phyloP scores from a whole-genome alignment of 2,329 filamentous ascomycete species.

The Colletotrichum sp. region DNA sequence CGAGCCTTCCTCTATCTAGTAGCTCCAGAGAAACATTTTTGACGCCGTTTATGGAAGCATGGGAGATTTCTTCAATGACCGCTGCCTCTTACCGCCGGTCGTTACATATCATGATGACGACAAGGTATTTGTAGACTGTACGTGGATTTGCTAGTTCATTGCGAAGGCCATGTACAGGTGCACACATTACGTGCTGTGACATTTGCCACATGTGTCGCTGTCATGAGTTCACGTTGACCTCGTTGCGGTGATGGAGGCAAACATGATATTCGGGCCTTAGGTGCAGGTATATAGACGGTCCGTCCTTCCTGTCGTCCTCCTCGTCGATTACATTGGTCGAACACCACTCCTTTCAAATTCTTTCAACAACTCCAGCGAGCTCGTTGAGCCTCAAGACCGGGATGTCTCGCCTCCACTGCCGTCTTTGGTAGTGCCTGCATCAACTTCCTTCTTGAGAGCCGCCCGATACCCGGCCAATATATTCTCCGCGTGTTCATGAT shows the following conservation, averaged over 20 bases:
- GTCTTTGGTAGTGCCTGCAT: background rate
- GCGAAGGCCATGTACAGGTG: background rate
- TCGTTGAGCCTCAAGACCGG: background rate
- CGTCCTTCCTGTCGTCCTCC: background rate
- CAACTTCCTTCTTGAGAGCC: slow-evolving; percentile 27
- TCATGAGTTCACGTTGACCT: background rate
- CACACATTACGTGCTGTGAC: background rate
- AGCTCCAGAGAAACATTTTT: slow-evolving; percentile 59
- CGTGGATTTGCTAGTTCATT: background rate
- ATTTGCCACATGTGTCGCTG: background rate
- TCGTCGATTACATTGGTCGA: background rate
- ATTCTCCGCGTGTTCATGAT: slow-evolving; percentile 24
- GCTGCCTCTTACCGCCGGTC: slow-evolving; percentile 76
- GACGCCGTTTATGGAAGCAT: slow-evolving; percentile 76
- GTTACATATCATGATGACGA: slow-evolving; percentile 57
- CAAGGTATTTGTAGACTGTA: background rate
- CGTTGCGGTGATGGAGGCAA: background rate
- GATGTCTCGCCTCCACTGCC: background rate
- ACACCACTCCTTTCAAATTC: background rate
- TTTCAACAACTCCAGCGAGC: background rate
- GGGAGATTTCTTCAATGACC: slow-evolving; percentile 67
- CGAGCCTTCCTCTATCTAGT: slow-evolving; percentile 77
- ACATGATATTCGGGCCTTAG: background rate
- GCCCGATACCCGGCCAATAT: slow-evolving; percentile 22
- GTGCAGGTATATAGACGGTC: background rate